phyloP scores from a whole-genome alignment of 495 filamentous ascomycete genomes.

The Penicillium herquei region DNA sequence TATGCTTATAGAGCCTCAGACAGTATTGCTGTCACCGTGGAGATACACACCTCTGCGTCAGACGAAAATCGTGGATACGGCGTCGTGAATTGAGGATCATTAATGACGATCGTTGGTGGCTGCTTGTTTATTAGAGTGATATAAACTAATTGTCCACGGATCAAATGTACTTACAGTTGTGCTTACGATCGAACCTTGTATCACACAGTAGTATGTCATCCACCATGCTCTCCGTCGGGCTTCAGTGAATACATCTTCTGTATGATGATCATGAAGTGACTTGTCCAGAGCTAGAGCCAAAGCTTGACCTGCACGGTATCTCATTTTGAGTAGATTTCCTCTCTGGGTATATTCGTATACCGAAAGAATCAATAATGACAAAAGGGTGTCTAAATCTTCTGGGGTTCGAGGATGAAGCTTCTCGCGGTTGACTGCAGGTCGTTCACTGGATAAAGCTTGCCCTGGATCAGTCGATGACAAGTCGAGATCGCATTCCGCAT shows the following conservation, averaged over 20 bases:
- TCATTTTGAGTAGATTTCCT: constrained; percentile 62
- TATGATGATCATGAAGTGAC: constrained; percentile 45
- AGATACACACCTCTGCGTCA: constrained; percentile 50
- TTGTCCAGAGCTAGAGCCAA: constrained; percentile 53
- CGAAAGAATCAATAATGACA: constrained; percentile 55
- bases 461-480: constrained; percentile 53
- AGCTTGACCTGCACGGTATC: constrained; percentile 56
- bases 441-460: constrained; percentile 48
- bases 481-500: constrained; percentile 55
- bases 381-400: constrained; percentile 52
- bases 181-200: constrained; percentile 60
- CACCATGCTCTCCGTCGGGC: constrained; percentile 59
- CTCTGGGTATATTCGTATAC: constrained; percentile 61
- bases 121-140: constrained; percentile 13
- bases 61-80: constrained; percentile 51
- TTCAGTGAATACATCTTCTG: constrained; percentile 51
- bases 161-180: constrained; percentile 46
- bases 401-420: constrained; percentile 52
- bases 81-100: constrained; percentile 56
- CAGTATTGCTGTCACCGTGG: not conserved
- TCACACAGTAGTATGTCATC: constrained; percentile 63
- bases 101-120: constrained; percentile 53
- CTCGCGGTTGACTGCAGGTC: constrained; percentile 41
- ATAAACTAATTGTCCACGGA: not conserved
- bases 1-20: not conserved